These are phyloP conservation scores for Podospora pseudoanserina DNA, from an alignment of 495 filamentous ascomycete species.

Conservation along the genomic window DNA sequence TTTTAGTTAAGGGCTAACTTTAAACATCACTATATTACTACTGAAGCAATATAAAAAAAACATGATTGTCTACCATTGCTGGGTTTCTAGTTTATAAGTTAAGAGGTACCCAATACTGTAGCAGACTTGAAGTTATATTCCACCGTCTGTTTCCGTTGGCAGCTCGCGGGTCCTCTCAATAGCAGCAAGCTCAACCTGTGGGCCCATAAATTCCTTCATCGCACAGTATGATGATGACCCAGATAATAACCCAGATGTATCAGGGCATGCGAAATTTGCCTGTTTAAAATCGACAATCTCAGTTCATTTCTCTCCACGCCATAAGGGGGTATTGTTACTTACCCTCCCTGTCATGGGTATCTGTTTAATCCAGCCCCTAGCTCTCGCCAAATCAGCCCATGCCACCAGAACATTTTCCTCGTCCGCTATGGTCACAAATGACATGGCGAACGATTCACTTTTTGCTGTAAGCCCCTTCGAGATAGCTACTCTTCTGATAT, in stretches of 20 bases:
- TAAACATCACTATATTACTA: no score
- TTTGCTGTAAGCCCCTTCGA: slow-evolving; percentile 33
- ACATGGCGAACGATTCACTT: slow-evolving; percentile 33
- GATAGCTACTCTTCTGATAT: slow-evolving; percentile 27
- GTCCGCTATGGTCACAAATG: slow-evolving; percentile 32
- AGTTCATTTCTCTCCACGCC: no score
- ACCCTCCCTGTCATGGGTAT: slow-evolving; percentile 23
- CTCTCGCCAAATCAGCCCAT: slow-evolving; percentile 33
- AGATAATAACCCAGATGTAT: slow-evolving; percentile 6
- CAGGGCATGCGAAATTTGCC: neutral
- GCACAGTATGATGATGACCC: slow-evolving; percentile 4
- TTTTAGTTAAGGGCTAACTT: no score
- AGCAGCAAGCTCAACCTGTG: slow-evolving; percentile 6
- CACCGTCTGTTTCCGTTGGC: neutral
- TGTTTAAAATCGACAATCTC: no score
- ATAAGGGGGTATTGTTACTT: neutral
- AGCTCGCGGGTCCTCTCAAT: slow-evolving; percentile 4
- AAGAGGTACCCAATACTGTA: no score
- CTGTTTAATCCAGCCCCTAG: slow-evolving; percentile 32
- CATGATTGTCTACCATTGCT: no score
- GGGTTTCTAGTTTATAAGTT: no score
- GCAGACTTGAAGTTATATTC: neutral
- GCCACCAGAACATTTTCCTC: slow-evolving; percentile 36
- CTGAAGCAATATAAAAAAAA: no score
- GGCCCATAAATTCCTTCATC: neutral